Conservation (phyloP, 768 basidiomycete species). For the Xerocomellus chrysenteron region DNA sequence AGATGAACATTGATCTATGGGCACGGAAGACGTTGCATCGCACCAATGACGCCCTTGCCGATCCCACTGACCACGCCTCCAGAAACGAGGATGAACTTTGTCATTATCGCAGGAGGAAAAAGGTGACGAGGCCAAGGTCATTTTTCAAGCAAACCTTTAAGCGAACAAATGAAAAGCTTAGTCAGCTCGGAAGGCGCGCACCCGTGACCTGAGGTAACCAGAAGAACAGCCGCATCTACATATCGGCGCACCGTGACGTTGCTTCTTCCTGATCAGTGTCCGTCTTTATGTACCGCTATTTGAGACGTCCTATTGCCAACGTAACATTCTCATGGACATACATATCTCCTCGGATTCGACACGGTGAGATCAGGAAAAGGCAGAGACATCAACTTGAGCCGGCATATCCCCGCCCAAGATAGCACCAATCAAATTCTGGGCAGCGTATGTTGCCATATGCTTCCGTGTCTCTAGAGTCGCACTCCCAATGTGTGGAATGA, state of each 20-base stretch:
- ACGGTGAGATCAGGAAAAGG: constrained; percentile 2
- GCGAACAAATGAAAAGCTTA: constrained; percentile 2
- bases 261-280: neutral
- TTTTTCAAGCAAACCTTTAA: constrained; percentile 1
- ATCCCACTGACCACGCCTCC: constrained; percentile 99
- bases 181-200: constrained; percentile 8
- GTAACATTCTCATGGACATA: neutral
- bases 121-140: neutral
- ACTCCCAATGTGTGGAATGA: constrained; percentile 90
- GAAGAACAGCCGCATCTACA: neutral
- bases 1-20: constrained; percentile 21
- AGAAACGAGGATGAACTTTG: constrained; percentile 94
- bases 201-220: too few species aligned
- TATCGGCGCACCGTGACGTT: neutral
- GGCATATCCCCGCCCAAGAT: constrained; percentile 60
- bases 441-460: constrained; percentile 79
- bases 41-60: constrained; percentile 99
- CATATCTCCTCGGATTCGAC: neutral
- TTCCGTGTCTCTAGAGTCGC: constrained; percentile 83
- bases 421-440: constrained; percentile 50
- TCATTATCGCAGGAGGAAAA: constrained; percentile 49
- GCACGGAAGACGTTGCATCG: constrained; percentile 29
- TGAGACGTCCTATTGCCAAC: neutral
- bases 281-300: neutral
- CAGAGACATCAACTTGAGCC: constrained; percentile 41